Base-by-base conservation (phyloP, 305 asterid species). In the Solanum chacoense region DNA sequence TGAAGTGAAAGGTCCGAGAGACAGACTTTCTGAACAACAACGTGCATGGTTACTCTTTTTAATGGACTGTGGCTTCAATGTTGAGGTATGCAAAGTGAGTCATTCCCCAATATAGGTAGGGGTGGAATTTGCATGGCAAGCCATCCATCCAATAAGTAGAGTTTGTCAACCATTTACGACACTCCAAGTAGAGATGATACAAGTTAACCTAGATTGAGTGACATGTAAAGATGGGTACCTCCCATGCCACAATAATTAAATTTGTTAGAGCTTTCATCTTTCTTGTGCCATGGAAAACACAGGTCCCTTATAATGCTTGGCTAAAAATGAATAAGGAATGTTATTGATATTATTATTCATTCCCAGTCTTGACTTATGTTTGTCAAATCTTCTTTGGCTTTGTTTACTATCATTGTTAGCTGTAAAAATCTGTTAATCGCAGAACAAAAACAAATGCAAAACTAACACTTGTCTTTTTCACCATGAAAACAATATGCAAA, bases 1-100 rank as follows among this genome's bases (percentile, higher is more conserved):
- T 9, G 99, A 97, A 91, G 99, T 97, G 7, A 97, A 97, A 92
- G 99, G 99, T 69, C 98, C 99, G 9, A 92, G 93, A 84, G 99
- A 97, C 87, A 90, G 98, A 86, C 98, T 97, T 63, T 96, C 99
- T 4, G 99, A 97, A 92, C 99, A 96, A 91, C 99, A 97, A 90
- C 98, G 94, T n/a, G 99, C 98, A 0, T 97, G 99, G 99, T 89
- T 97, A 88, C 95, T 95, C 12, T 91, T 96, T 87, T 91, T 97
- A 14, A 95, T 93, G 90, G 98, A 97, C 88, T 96, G 93, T 85
- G 99, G 99, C 89, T 93, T 97, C 91, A 85, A 32, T 34, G 97
- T 96, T 67, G 98, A 97, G 94, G 94, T 96, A 75, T 97, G 98
- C 94, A 96, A 95, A 94, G 98, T 96, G 50, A 92, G 91, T 91